Evolutionary conservation across 2,329 filamentous ascomycete genomes (phyloP).

Genomic region (Talaromyces islandicus): DNA sequence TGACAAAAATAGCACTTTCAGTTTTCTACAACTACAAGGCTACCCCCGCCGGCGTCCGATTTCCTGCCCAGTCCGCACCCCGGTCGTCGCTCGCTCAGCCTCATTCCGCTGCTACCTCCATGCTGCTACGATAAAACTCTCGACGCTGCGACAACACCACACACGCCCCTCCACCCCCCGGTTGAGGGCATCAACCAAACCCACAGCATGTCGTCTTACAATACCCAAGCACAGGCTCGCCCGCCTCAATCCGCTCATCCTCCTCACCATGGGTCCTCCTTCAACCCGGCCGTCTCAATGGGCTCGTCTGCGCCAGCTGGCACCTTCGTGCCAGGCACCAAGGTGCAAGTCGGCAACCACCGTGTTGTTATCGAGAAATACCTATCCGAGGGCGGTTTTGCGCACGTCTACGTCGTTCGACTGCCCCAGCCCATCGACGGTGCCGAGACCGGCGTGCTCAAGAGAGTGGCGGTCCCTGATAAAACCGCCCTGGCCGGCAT

Average conservation of each 20-base stretch:
- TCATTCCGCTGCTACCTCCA: conserved; percentile 10
- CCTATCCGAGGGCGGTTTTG: conserved; percentile 95
- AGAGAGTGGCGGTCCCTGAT: conserved; percentile 93
- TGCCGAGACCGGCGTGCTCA: conserved; percentile 77
- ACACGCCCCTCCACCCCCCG: conserved; percentile 17
- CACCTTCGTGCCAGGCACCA: conserved; percentile 88
- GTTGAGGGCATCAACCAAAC: conserved; percentile 18
- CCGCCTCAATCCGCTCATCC: conserved; percentile 13
- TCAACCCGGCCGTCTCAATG: conserved; percentile 30
- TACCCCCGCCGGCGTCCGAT: neutral
- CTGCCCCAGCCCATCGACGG: conserved; percentile 71
- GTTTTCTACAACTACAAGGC: neutral
- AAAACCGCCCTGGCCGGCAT: conserved; percentile 91
- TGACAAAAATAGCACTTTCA: neutral
- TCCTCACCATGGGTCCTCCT: conserved; percentile 24
- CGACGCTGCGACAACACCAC: conserved; percentile 9
- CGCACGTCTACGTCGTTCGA: conserved; percentile 95
- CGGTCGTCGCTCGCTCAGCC: neutral
- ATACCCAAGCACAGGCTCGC: conserved; percentile 22
- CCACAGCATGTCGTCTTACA: conserved; percentile 27
- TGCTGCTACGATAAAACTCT: conserved; percentile 18
- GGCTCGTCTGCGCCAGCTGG: conserved; percentile 53
- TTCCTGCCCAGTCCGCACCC: neutral
- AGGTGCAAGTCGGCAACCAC: conserved; percentile 91
- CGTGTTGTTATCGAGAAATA: conserved; percentile 94